Percentiles rank a stretch among this genome's conserved stretches.
These are phyloP conservation scores for Bipolaris zeicola DNA, from an alignment of 2,329 filamentous ascomycete species.

Conservation along the genomic window DNA sequence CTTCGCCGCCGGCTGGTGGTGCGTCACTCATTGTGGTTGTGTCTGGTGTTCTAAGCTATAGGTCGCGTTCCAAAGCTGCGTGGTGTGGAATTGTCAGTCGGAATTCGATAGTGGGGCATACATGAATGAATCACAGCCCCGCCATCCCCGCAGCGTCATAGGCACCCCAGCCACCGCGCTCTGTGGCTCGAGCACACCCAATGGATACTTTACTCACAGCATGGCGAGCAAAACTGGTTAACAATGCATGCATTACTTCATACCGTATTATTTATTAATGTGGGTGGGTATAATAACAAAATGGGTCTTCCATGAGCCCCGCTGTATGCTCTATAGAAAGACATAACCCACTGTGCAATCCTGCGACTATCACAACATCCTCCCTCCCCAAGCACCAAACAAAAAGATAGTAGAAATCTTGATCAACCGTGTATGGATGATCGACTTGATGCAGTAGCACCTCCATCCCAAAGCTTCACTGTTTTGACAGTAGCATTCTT, in stretches of 20 bases:
- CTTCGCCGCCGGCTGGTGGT: slow-evolving; percentile 31
- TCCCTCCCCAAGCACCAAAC: neutral
- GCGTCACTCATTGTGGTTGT: slow-evolving; percentile 41
- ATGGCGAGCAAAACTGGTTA: neutral
- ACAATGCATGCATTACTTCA: neutral
- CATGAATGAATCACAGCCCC: slow-evolving; percentile 25
- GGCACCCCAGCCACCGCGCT: slow-evolving; percentile 2
- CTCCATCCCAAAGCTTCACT: slow-evolving; percentile 44
- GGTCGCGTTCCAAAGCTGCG: slow-evolving; percentile 3
- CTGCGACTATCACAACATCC: no score
- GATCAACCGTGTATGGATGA: slow-evolving; percentile 24
- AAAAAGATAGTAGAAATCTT: neutral
- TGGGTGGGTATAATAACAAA: slow-evolving; percentile 15
- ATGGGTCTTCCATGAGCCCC: slow-evolving; percentile 2
- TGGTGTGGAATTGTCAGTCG: slow-evolving; percentile 10
- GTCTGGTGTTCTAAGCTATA: neutral
- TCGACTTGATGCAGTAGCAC: slow-evolving; percentile 23
- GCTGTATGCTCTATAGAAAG: slow-evolving; percentile 5
- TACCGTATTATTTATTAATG: slow-evolving; percentile 8
- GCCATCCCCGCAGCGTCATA: slow-evolving; percentile 25
- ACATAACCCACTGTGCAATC: neutral
- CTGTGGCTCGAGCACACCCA: neutral
- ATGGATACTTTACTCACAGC: neutral
- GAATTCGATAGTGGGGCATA: slow-evolving; percentile 22
- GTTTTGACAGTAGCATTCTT: slow-evolving; percentile 33